Base-by-base conservation (phyloP, 352 stramenopile species). In the Globisporangium emineosum region DNA sequence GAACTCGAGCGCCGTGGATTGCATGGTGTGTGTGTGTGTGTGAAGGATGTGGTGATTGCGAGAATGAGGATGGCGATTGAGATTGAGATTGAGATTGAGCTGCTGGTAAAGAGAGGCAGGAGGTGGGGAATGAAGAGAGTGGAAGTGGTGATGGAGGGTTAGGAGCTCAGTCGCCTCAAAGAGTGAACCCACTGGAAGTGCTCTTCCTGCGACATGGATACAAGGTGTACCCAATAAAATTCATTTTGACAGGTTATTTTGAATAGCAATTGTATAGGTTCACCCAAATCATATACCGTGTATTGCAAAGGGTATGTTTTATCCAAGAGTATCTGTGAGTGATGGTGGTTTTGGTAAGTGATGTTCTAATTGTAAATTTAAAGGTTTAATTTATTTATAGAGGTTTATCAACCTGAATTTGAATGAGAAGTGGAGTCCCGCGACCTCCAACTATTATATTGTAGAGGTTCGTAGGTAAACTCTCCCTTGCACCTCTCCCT, bases 1-100 rank as follows among this genome's bases (percentile, higher is more conserved):
- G 47, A 79, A 81, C 56, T 81, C 70, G 35, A 81, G 68, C 8
- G 74, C 69, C 12, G 69, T 76, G 40, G 72, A 75, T 17, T 63
- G 70, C 67, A 63, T 63, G 19, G 6, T 45, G 27, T 2, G 13
- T 9, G 5, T 9, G 2, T 12, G 13, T 33, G 15, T 37, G 19
- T 33, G 54, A 25, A 1, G 19, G 25, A 55, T 6, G 29, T 37
- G 51, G 17, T 1, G 19, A 1, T 37, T 23, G 8, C 0, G 2
- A 15, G n/a, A 19, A 32, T 45, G 17, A 55, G 40, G 42, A 43
- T 63, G 42, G 17, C n/a, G 42, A 55, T 32, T 62, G 57, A 40
- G 6, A 21, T 5, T n/a, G 43, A 30, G n/a, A 10, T 21, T 51
- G 49, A 19, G 45, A 10, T 43, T 2, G 12, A 35, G 5, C 50